A percentile compares a stretch with the other conserved stretches of the same genome.
Conservation (phyloP, 768 basidiomycete species). For the Leccinum truebloodii region DNA sequence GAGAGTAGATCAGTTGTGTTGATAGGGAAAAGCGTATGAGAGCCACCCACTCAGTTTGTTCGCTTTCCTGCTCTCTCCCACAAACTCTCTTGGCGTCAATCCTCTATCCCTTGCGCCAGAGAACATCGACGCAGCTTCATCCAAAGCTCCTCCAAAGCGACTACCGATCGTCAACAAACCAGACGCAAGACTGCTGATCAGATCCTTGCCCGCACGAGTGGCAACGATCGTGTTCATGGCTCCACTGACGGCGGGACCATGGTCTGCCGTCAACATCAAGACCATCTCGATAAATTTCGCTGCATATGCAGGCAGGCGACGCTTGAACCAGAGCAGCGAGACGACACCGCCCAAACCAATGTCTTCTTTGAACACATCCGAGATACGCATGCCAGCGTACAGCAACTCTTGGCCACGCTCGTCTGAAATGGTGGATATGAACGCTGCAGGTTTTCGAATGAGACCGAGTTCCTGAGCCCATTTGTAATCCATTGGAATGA, state of each 20-base stretch:
- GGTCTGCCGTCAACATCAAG: slow-evolving; percentile 97
- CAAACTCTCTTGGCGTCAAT: slow-evolving; percentile 96
- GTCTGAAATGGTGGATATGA: slow-evolving; percentile 99
- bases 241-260: slow-evolving; percentile 96
- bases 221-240: slow-evolving; percentile 99
- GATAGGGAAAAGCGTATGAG: not conserved
- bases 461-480: slow-evolving; percentile 99
- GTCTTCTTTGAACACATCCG: slow-evolving; percentile 97
- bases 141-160: slow-evolving; percentile 97
- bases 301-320: slow-evolving; percentile 87
- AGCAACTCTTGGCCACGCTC: slow-evolving; percentile 98
- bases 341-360: slow-evolving; percentile 98
- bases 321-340: slow-evolving; percentile 96
- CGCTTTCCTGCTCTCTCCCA: slow-evolving; percentile 88
- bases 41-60: slow-evolving; percentile 82
- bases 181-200: slow-evolving; percentile 94
- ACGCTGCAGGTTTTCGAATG: slow-evolving; percentile 97
- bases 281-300: slow-evolving; percentile 99
- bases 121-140: slow-evolving; percentile 97
- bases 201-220: slow-evolving; percentile 97
- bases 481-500: slow-evolving; percentile 99
- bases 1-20: slow-evolving; percentile 8
- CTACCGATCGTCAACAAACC: slow-evolving; percentile 97
- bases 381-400: slow-evolving; percentile 98
- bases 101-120: slow-evolving; percentile 88